Conservation (phyloP, 257 asterid genomes). For the Rubia yunnanensis region DNA sequence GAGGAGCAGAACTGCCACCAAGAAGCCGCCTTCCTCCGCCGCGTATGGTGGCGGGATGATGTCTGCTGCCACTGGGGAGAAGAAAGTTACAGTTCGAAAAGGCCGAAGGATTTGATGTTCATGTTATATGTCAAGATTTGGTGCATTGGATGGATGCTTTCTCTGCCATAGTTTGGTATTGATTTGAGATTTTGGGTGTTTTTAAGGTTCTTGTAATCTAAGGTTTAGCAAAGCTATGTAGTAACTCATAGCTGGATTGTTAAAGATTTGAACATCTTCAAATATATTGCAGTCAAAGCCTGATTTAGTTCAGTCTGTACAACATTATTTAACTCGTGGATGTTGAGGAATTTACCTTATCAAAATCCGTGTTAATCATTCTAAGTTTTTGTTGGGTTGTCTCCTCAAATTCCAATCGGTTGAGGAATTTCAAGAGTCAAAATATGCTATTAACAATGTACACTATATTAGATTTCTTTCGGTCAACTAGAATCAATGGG, state of each 20-base stretch:
- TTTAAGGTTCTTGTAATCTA: not conserved
- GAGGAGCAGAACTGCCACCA: constrained; percentile 42
- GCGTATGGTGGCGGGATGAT: constrained; percentile 34
- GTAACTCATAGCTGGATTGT: constrained; percentile 15
- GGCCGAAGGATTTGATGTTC: constrained; percentile 28
- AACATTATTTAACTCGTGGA: too few relatives aligned
- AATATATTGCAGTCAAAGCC: not conserved
- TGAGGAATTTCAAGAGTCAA: too few relatives aligned
- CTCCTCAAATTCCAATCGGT: too few relatives aligned
- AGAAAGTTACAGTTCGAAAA: constrained; percentile 43
- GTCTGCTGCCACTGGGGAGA: constrained; percentile 34
- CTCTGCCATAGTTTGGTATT: not conserved
- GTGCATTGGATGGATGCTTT: not conserved
- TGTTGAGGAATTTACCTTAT: too few relatives aligned
- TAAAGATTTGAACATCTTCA: not conserved
- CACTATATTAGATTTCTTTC: too few relatives aligned
- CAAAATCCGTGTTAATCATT: too few relatives aligned
- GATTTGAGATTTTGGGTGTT: not conserved
- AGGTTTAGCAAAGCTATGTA: constrained; percentile 9
- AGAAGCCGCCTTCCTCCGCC: constrained; percentile 46
- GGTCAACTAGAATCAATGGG: too few relatives aligned
- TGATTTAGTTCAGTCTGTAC: not conserved
- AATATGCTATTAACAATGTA: too few relatives aligned
- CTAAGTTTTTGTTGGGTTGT: too few relatives aligned
- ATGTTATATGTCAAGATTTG: not conserved